Percentiles rank a stretch among this genome's conserved stretches.
These are phyloP conservation scores for Alternaria atra DNA, from an alignment of 2,329 filamentous ascomycete genomes.

Conservation along the genomic window DNA sequence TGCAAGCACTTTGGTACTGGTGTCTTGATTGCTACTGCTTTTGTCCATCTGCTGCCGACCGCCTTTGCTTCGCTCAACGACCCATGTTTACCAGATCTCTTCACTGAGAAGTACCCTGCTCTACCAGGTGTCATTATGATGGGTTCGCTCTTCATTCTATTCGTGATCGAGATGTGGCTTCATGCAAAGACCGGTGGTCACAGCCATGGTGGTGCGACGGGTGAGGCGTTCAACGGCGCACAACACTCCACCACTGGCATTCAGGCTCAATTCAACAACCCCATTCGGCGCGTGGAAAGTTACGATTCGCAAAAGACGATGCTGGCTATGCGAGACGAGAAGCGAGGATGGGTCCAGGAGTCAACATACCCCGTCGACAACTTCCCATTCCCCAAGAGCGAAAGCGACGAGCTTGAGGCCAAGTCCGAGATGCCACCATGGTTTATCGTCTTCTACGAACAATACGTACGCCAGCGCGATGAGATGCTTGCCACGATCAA, in stretches of 20 bases:
- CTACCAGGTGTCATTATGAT: constrained; percentile 73
- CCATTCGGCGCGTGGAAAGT: constrained; percentile 42
- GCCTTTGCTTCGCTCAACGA: constrained; percentile 62
- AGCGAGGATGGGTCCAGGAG: constrained; percentile 46
- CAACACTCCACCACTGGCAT: constrained; percentile 28
- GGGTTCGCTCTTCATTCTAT: constrained; percentile 67
- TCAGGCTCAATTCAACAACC: constrained; percentile 44
- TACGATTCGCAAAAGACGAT: constrained; percentile 50
- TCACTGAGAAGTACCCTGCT: constrained; percentile 67
- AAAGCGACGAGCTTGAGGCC: constrained; percentile 38
- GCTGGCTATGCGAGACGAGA: constrained; percentile 43
- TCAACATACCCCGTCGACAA: constrained; percentile 37
- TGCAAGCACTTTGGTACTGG: constrained; percentile 74
- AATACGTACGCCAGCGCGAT: constrained; percentile 68
- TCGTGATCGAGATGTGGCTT: constrained; percentile 70
- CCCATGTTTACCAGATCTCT: constrained; percentile 66
- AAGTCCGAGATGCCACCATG: constrained; percentile 65
- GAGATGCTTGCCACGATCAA: constrained; percentile 67
- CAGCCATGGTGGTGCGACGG: constrained; percentile 66
- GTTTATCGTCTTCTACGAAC: constrained; percentile 71
- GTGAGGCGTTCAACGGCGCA: constrained; percentile 46
- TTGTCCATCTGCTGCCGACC: constrained; percentile 75
- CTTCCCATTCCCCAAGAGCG: constrained; percentile 42
- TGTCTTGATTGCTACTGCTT: constrained; percentile 85
- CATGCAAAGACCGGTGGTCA: constrained; percentile 68